Evolutionary conservation across 2,329 filamentous ascomycete genomes (phyloP).

Genomic region (Corinectria fuckeliana): DNA sequence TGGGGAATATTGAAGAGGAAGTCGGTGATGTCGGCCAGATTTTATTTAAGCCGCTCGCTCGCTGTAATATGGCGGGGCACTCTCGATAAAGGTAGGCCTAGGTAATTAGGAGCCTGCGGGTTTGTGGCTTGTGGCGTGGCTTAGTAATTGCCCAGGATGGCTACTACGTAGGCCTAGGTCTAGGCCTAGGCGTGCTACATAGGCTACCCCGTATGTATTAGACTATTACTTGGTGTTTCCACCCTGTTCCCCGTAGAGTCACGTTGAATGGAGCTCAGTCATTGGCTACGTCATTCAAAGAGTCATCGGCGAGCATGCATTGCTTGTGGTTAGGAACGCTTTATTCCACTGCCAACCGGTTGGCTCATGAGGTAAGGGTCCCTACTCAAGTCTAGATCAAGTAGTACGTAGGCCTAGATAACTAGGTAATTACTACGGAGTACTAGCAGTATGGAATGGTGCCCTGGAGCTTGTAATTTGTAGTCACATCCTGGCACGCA

Average conservation of each 20-base stretch:
- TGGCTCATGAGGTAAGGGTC: not conserved
- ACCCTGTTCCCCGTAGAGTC: not conserved
- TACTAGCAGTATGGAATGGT: too few species aligned
- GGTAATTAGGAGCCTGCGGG: not conserved
- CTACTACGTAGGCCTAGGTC: not conserved
- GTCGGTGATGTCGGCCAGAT: constrained; percentile 35
- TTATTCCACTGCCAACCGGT: not conserved
- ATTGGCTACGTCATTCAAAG: not conserved
- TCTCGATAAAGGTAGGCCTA: not conserved
- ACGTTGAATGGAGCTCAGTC: not conserved
- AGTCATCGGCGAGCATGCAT: not conserved
- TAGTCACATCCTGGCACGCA: not conserved
- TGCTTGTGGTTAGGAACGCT: not conserved
- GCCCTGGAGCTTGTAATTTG: not conserved
- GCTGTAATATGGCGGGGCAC: constrained; percentile 34
- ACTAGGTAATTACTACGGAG: too few species aligned
- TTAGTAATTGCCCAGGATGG: not conserved
- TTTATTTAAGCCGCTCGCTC: constrained; percentile 28
- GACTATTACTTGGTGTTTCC: not conserved
- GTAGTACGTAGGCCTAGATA: too few species aligned
- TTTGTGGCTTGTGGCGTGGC: not conserved
- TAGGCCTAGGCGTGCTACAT: too few species aligned
- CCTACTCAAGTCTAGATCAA: too few species aligned
- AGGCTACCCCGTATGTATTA: too few species aligned
- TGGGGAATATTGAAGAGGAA: constrained; percentile 7